Conservation (phyloP, 768 basidiomycete genomes). For the Suillus brevipes region DNA sequence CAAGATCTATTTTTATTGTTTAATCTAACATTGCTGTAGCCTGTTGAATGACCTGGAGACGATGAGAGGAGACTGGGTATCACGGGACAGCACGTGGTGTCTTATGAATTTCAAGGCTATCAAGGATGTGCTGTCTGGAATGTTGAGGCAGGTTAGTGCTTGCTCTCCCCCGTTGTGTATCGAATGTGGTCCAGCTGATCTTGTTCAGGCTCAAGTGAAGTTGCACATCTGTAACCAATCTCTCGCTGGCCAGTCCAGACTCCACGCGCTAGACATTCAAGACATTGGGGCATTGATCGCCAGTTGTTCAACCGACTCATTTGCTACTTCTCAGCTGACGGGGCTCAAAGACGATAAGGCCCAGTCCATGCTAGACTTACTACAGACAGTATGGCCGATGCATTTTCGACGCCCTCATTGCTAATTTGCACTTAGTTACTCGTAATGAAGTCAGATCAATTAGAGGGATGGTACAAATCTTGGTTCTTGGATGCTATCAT, state of each 20-base stretch:
- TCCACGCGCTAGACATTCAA: slow-evolving; percentile 25
- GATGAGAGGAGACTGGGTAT: slow-evolving; percentile 21
- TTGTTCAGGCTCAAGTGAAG: slow-evolving; percentile 17
- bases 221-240: slow-evolving; percentile 24
- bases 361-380: slow-evolving; percentile 26
- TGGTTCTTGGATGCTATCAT: slow-evolving; percentile 31
- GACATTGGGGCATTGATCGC: slow-evolving; percentile 24
- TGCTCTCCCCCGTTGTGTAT: slow-evolving; percentile 5
- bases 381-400: slow-evolving; percentile 20
- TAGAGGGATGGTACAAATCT: slow-evolving; percentile 29
- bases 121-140: slow-evolving; percentile 12
- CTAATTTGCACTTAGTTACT: slow-evolving; percentile 20
- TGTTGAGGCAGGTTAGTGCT: slow-evolving; percentile 15
- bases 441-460: slow-evolving; percentile 19
- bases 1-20: not conserved
- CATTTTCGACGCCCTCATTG: not conserved
- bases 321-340: slow-evolving; percentile 16
- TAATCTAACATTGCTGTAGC: slow-evolving; percentile 12
- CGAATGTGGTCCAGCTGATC: not conserved
- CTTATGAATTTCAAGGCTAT: slow-evolving; percentile 22
- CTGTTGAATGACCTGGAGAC: slow-evolving; percentile 18
- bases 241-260: slow-evolving; percentile 11
- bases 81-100: slow-evolving; percentile 25
- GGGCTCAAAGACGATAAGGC: slow-evolving; percentile 23
- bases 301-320: slow-evolving; percentile 20